phyloP scores from a whole-genome alignment of 2,329 filamentous ascomycete species.

The Penicillium sp. region DNA sequence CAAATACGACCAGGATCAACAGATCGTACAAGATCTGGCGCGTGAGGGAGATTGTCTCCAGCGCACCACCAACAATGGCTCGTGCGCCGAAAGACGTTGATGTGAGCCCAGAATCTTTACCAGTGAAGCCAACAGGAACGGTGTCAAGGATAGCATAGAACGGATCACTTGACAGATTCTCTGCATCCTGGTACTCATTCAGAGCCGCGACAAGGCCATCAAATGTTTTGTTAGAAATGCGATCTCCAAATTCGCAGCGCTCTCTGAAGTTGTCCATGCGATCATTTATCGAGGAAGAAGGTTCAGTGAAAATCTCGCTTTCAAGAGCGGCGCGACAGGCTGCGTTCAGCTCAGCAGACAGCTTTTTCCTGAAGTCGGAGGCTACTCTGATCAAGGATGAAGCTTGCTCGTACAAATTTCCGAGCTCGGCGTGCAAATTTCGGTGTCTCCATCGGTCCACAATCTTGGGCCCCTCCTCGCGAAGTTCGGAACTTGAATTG shows the following conservation, averaged over 20 bases:
- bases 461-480: conserved; percentile 33
- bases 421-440: conserved; percentile 42
- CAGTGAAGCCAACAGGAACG: conserved; percentile 38
- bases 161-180: conserved; percentile 43
- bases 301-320: conserved; percentile 68
- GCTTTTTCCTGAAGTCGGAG: conserved; percentile 61
- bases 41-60: conserved; percentile 69
- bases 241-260: conserved; percentile 68
- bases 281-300: conserved; percentile 63
- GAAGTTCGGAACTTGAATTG: conserved; percentile 50
- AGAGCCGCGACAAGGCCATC: conserved; percentile 63
- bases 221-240: conserved; percentile 77
- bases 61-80: conserved; percentile 66
- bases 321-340: conserved; percentile 62
- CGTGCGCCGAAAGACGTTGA: conserved; percentile 70
- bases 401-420: conserved; percentile 49
- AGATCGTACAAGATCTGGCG: conserved; percentile 74
- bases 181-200: conserved; percentile 56
- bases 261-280: conserved; percentile 74
- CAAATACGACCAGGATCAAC: conserved; percentile 74
- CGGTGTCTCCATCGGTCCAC: conserved; percentile 41
- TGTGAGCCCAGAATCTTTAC: conserved; percentile 39
- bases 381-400: conserved; percentile 64
- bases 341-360: conserved; percentile 64
- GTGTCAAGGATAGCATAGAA: conserved; percentile 49